Evolutionary conservation across 345 rosid genomes (phyloP), one percentile per base, ranked within the genome.

Genomic region (Nephelium lappaceum): DNA sequence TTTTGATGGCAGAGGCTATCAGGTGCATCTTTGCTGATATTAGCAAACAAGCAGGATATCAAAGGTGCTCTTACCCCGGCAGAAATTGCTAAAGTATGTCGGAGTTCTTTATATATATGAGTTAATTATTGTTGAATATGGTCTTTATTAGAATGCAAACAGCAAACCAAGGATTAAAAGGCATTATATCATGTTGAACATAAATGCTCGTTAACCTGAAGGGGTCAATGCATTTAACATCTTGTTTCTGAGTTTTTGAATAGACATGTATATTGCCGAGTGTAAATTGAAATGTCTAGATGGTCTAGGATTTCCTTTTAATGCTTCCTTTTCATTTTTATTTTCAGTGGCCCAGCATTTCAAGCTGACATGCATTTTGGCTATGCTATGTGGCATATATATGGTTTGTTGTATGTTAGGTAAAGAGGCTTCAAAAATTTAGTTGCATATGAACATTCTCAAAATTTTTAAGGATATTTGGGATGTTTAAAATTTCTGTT

Each of bases 21-120:
- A 4, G 97, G 98, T n/a, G 91, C 98, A 61, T 93, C 99, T 58
- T 86, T 95, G 81, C 85, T 95, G 67, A 85, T 93, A 82, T 81
- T 93, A 18, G 99, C 98, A 24, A 93, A 93, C 78, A 95, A 95
- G 87, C 99, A 93, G 81, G 98, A 95, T 79, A 93, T 92, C 65
- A 91, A 89, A 81, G 96, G 98, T 70, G 92, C 97, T 51, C 95
- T 95, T 79, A 81, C 90, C 11, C 98, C 98, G 11, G 79, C 87
- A 49, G 99, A 93, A 80, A 93, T 95, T 70, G 93, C 97, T 57
- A 90, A 93, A 83, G 98, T 91, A 80, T 87, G 87, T 49, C 25
- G 77, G 23, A 45, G 31, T 31, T 38, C 76, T 21, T 2, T 0
- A 64, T 24, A 57, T 27, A 18, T 47, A 39, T 69, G 41, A 53